Base-by-base conservation (phyloP, 2,329 filamentous ascomycete species). In the Sporothrix variecibatus region DNA sequence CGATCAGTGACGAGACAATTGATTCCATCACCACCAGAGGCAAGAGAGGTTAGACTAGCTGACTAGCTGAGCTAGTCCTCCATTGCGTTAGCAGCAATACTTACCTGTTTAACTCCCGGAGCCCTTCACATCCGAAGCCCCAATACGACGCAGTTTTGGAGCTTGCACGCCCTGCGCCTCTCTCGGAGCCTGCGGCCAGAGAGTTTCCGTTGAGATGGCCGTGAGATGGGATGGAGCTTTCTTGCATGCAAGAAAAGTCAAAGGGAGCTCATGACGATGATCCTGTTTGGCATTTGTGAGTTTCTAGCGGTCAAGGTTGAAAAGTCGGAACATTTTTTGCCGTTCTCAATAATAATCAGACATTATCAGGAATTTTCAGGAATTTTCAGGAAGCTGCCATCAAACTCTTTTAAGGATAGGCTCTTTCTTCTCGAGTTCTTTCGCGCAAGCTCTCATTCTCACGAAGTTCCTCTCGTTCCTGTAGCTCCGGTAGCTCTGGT, bases 111-210 rank as follows among this genome's bases (percentile, higher is more conserved):
- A 26, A 38, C 56, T 38, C 56, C 56, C 56, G 56, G 56, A 8
- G 5, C 56, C 56, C 20, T 34, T 31, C 28, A 11, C 56, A 60
- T 60, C 56, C 56, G 56, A 60, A 60, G 56, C 56, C 56, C 15
- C 28, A 60, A 56, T 56, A 56, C 23, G 53, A 56, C 53, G 8
- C 53, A 56, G 53, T 15, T 15, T 56, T 56, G 53, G 53, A 56
- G 53, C 53, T 56, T 56, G 53, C 23, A 28, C 53, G n/a, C 53
- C 53, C 53, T 56, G 53, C 53, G 53, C 53, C 53, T 56, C 53
- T n/a, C 23, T 56, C 53, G 53, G 53, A 28, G 53, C 23, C 23
- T 11, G 23, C 11, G 23, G 53, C 11, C n/a, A 56, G 23, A 28
- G 53, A 56, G 53, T 56, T 56, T 56, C 53, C 53, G 53, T 3